Evolutionary conservation across 1,284 basidiomycete genomes (phyloP).

Genomic region (Fistulina hepatica): DNA sequence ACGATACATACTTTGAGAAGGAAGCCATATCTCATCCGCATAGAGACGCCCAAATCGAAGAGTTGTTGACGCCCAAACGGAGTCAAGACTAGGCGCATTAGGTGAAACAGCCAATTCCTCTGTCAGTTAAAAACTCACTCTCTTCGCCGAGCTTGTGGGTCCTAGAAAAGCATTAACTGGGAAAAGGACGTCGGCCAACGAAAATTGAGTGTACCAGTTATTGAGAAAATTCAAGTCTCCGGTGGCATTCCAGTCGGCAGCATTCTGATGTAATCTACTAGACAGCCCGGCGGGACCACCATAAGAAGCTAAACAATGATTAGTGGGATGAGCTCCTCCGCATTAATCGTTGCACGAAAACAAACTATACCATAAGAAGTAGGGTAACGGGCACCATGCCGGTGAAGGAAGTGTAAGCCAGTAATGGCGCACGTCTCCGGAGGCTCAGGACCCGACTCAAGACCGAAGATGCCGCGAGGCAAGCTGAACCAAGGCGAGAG

Average conservation of each 20-base stretch:
- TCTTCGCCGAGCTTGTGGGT: conserved; percentile 77
- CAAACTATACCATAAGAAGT: conserved; percentile 56
- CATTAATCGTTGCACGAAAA: background rate
- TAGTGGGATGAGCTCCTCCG: background rate
- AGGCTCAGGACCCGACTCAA: conserved; percentile 57
- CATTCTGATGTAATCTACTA: conserved; percentile 39
- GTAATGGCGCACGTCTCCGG: conserved; percentile 63
- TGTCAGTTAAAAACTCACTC: conserved; percentile 26
- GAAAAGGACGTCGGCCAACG: background rate
- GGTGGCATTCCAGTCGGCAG: conserved; percentile 47
- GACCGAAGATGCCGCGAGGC: conserved; percentile 53
- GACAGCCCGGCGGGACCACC: conserved; percentile 62
- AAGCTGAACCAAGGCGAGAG: conserved; percentile 79
- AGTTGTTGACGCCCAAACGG: conserved; percentile 76
- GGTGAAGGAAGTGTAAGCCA: conserved; percentile 67
- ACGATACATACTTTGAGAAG: conserved; percentile 43
- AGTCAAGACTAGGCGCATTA: conserved; percentile 47
- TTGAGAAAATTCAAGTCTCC: conserved; percentile 67
- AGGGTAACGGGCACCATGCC: conserved; percentile 75
- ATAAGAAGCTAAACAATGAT: conserved; percentile 35
- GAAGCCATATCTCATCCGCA: conserved; percentile 72
- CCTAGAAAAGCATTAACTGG: conserved; percentile 30
- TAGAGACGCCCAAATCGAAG: conserved; percentile 63
- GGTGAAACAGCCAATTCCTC: conserved; percentile 6
- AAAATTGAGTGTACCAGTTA: conserved; percentile 47